Evolutionary conservation across 306 rosid species (phyloP).

Genomic region (Fragaria vesca): DNA sequence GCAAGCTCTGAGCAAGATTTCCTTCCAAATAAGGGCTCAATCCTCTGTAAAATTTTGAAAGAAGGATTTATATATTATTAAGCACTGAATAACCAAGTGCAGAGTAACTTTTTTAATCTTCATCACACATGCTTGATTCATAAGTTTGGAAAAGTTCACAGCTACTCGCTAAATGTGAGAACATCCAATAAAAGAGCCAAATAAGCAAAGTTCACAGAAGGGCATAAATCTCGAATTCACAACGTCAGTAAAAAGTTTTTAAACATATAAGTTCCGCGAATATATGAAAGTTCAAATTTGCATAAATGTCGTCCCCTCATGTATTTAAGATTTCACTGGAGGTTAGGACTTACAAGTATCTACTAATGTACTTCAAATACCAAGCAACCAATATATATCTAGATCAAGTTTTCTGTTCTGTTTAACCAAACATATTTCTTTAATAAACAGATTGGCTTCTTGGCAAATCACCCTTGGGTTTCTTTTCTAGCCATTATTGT

Average conservation of each 20-base stretch:
- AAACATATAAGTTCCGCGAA: neutral
- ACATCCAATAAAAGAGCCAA: neutral
- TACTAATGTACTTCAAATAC: neutral
- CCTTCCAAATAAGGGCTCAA: slow-evolving; percentile 69
- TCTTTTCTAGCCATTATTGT: neutral
- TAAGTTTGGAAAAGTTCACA: no score
- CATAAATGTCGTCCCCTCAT: neutral
- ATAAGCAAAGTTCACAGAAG: neutral
- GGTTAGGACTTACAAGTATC: neutral
- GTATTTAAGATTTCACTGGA: neutral
- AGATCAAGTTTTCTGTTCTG: neutral
- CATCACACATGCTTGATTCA: no score
- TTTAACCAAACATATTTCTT: neutral
- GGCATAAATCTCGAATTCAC: neutral
- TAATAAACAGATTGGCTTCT: neutral
- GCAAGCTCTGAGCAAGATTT: slow-evolving; percentile 60
- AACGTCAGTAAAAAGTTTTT: neutral
- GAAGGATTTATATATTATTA: slow-evolving; percentile 20
- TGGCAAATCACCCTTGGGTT: neutral
- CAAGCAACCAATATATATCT: neutral
- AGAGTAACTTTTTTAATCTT: no score
- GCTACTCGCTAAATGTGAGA: neutral
- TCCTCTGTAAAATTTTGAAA: slow-evolving; percentile 40
- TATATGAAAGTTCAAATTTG: neutral
- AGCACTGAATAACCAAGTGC: slow-evolving; percentile 19